These are phyloP conservation scores for Sphagnum magellanicum DNA, from an alignment of 228 moss, liverwort and hornwort genomes.

Conservation along the genomic window DNA sequence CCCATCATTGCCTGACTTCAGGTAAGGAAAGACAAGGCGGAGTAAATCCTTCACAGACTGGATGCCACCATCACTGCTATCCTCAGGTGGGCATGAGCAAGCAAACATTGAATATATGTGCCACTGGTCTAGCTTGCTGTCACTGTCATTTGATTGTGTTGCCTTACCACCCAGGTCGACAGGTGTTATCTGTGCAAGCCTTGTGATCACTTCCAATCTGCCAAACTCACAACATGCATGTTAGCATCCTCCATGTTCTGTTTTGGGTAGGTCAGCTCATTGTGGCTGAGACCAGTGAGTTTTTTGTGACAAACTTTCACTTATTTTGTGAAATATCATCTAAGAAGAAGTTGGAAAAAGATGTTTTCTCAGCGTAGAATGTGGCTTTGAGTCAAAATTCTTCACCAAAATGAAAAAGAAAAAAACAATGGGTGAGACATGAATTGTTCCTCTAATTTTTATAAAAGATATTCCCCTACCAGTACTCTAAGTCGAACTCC, in stretches of 20 bases:
- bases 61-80: slow-evolving; percentile 79
- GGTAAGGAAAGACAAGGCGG: slow-evolving; percentile 90
- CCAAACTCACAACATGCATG: not conserved
- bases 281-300: not conserved
- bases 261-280: not conserved
- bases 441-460: too few relatives aligned
- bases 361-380: too few relatives aligned
- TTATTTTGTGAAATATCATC: too few relatives aligned
- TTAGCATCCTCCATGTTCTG: not conserved
- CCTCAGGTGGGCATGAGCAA: slow-evolving; percentile 96
- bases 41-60: slow-evolving; percentile 87
- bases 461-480: too few relatives aligned
- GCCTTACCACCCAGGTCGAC: slow-evolving; percentile 85
- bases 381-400: too few relatives aligned
- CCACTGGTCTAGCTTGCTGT: slow-evolving; percentile 98
- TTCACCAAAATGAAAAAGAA: too few relatives aligned
- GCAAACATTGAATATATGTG: slow-evolving; percentile 99
- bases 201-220: slow-evolving; percentile 83
- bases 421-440: too few relatives aligned
- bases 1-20: slow-evolving; percentile 86
- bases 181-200: slow-evolving; percentile 73
- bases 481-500: too few relatives aligned
- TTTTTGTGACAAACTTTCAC: too few relatives aligned
- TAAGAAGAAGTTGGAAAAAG: too few relatives aligned
- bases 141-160: slow-evolving; percentile 72